Conservation (phyloP, 306 rosid species). For the Trichosanthes cucumerina region DNA sequence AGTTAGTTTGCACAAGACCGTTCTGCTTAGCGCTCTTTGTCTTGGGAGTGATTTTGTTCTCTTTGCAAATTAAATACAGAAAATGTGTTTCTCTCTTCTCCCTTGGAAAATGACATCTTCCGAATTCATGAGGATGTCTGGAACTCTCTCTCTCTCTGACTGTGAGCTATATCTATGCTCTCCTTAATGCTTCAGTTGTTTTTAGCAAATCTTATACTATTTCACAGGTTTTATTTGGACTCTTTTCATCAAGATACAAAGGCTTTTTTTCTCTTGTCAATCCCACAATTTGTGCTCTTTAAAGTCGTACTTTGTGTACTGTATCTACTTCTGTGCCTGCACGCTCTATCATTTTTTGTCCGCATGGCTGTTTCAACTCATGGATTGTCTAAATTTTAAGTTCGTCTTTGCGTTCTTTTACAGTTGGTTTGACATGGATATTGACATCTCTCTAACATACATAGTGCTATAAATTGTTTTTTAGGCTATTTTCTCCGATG, state of each 20-base stretch:
- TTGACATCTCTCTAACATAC: neutral
- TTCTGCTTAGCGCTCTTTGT: neutral
- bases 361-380: neutral
- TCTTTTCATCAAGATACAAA: neutral
- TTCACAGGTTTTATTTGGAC: neutral
- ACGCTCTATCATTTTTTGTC: neutral
- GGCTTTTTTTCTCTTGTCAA: neutral
- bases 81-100: neutral
- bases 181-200: neutral
- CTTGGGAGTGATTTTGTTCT: neutral
- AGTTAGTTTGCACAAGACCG: neutral
- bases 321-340: neutral
- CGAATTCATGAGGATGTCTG: neutral
- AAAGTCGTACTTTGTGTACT: neutral
- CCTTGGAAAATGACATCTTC: neutral
- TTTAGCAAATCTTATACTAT: neutral
- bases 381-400: neutral
- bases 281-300: neutral
- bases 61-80: neutral
- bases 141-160: neutral
- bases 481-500: slow-evolving; percentile 98
- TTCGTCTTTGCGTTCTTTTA: slow-evolving; percentile 9
- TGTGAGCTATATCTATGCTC: neutral
- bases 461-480: slow-evolving; percentile 8
- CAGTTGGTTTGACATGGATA: neutral